Evolutionary conservation across 2,329 filamentous ascomycete genomes (phyloP).

Genomic region (Aspergillus sp.): DNA sequence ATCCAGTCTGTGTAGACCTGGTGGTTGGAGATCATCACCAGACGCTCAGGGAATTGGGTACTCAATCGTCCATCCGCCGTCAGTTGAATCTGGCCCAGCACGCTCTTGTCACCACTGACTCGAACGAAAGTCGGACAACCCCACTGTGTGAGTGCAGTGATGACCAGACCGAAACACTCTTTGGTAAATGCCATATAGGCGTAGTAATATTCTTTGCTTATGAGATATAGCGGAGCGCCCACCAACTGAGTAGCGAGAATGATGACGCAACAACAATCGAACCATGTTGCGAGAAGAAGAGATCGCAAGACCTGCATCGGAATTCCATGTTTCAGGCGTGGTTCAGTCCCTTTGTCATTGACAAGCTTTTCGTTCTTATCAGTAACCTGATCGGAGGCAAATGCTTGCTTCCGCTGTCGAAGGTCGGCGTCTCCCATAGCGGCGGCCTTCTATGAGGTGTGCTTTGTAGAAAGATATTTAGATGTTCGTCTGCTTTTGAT

Average conservation of each 20-base stretch:
- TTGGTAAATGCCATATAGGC: conserved; percentile 63
- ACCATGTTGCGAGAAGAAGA: conserved; percentile 41
- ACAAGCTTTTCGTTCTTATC: conserved; percentile 11
- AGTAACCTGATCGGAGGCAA: conserved; percentile 9
- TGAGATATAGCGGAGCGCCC: conserved; percentile 57
- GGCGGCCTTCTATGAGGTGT: not conserved
- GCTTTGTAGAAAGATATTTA: no score
- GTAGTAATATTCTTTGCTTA: conserved; percentile 59
- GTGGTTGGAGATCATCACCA: conserved; percentile 62
- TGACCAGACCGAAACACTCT: conserved; percentile 59
- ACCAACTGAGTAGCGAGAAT: conserved; percentile 55
- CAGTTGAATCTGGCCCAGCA: conserved; percentile 55
- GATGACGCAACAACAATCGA: conserved; percentile 36
- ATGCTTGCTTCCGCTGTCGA: conserved; percentile 25
- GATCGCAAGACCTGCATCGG: conserved; percentile 42
- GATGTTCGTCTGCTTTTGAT: not conserved
- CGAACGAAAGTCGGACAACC: conserved; percentile 59
- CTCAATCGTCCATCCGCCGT: conserved; percentile 54
- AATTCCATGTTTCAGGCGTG: conserved; percentile 41
- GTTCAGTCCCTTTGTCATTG: conserved; percentile 21
- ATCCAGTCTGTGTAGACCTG: conserved; percentile 68
- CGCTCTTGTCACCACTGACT: conserved; percentile 58
- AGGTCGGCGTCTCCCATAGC: conserved; percentile 29
- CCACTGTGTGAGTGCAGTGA: conserved; percentile 59
- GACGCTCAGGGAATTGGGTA: conserved; percentile 56